phyloP scores from a whole-genome alignment of 257 asterid genomes.

The Lavandula angustifolia region DNA sequence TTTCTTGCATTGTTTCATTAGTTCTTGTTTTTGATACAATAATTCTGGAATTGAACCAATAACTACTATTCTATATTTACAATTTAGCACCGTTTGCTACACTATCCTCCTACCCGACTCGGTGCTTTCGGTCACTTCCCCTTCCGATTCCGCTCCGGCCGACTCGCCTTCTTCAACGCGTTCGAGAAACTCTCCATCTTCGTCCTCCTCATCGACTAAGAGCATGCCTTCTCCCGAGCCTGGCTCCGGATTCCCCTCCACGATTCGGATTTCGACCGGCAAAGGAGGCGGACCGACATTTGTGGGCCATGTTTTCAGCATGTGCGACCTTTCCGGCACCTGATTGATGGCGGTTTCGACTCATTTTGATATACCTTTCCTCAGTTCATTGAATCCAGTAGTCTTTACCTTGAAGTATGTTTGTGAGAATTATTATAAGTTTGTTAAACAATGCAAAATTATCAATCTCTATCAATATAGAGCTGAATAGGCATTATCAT shows the following conservation, averaged over 20 bases:
- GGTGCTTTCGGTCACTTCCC: conserved; percentile 34
- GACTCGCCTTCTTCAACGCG: conserved; percentile 35
- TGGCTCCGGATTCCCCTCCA: conserved; percentile 55
- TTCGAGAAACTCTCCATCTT: conserved; percentile 30
- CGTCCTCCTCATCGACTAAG: conserved; percentile 38
- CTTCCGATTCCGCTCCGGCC: conserved; percentile 42
- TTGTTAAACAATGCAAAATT: background rate
- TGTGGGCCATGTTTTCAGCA: conserved; percentile 91
- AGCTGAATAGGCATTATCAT: background rate
- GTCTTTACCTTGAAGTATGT: background rate
- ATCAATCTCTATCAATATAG: background rate
- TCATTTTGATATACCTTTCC: conserved; percentile 81
- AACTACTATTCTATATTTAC: too few relatives aligned
- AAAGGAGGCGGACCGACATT: conserved; percentile 83
- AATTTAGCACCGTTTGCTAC: too few relatives aligned
- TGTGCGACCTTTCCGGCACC: conserved; percentile 95
- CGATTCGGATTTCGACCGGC: conserved; percentile 57
- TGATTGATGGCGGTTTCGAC: conserved; percentile 93
- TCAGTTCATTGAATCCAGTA: conserved; percentile 14
- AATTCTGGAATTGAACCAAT: too few relatives aligned
- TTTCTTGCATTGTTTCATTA: too few relatives aligned
- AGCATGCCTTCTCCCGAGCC: conserved; percentile 45
- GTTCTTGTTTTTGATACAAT: too few relatives aligned
- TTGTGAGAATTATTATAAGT: background rate
- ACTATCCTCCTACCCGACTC: conserved; percentile 46